These are phyloP conservation scores for Podila minutissima DNA, from an alignment of 192 early-diverging fungal species.

Conservation along the genomic window DNA sequence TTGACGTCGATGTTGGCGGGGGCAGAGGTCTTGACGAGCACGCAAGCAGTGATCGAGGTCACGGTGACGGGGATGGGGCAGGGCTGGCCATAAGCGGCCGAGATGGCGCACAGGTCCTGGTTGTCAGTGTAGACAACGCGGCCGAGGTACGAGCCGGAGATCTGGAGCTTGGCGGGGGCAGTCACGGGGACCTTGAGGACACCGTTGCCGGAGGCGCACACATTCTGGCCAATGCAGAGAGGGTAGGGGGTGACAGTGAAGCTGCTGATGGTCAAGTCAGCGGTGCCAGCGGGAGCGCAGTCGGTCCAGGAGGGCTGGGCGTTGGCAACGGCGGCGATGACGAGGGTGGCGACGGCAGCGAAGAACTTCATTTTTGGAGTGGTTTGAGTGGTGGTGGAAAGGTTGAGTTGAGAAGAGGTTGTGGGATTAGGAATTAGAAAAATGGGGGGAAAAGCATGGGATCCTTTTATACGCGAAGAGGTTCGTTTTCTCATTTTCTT, in stretches of 20 bases:
- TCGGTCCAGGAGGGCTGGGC: constrained; percentile 52
- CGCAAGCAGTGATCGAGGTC: constrained; percentile 22
- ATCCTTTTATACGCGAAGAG: constrained; percentile 10
- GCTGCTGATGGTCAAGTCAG: constrained; percentile 55
- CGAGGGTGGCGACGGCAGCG: constrained; percentile 57
- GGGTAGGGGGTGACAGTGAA: constrained; percentile 52
- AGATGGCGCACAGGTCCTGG: constrained; percentile 28
- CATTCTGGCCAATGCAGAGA: constrained; percentile 40
- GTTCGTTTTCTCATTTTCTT: background rate
- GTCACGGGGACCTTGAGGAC: constrained; percentile 39
- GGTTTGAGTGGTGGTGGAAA: background rate
- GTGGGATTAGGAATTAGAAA: constrained; percentile 8
- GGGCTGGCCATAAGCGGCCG: constrained; percentile 7
- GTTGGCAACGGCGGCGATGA: constrained; percentile 46
- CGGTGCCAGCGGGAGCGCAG: constrained; percentile 49
- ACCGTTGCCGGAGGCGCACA: constrained; percentile 36
- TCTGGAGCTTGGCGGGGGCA: constrained; percentile 15
- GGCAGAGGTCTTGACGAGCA: constrained; percentile 16
- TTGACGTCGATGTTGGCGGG: constrained; percentile 19
- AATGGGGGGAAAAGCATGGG: background rate
- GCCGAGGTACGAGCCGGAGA: constrained; percentile 16
- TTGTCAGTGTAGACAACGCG: constrained; percentile 31
- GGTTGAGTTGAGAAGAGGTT: background rate
- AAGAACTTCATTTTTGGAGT: constrained; percentile 54
- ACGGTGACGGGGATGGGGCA: constrained; percentile 30